Base-by-base conservation (phyloP, 345 rosid species). In the Tarenaya hassleriana region DNA sequence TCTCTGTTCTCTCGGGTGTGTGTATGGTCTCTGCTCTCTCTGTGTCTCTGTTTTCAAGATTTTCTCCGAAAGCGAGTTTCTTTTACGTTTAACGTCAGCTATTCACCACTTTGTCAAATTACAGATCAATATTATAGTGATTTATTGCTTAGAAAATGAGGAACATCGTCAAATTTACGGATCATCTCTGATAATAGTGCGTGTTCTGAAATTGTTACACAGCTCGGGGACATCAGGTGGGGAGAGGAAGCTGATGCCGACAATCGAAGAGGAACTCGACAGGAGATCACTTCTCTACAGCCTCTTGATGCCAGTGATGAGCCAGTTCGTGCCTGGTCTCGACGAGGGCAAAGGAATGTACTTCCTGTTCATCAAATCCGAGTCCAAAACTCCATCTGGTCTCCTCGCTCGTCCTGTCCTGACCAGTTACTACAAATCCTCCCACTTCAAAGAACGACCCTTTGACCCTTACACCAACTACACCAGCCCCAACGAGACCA, bases 211-310 rank as follows among this genome's bases (percentile, higher is more conserved):
- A n/a, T 52, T 56, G 69, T 44, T 1, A 2, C 52, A 66, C 76
- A 91, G 98, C 72, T 87, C 98, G 5, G 98, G 98, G 27, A 91
- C 98, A 11, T 91, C 98, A 38, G 98, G 88, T 16, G 92, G 88
- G 31, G 92, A 81, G 66, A 74, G 88, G 56, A 81, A 84, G 52
- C 66, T 84, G 68, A 84, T 84, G 88, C 85, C 92, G 24, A 73
- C 92, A 42, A 78, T 81, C 10, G 92, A 80, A 47, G 88, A 84
- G 62, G 92, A 84, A 59, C 58, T 84, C 24, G 79, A 68, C 52
- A 64, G 88, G 49, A 74, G 92, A 69, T 68, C 85, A 21, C 70
- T 70, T 45, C 73, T 84, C 16, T 84, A 84, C 44, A 78, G 85
- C 68, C 72, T 84, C 16, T 61, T 84, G 69, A 80, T 84, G 88